These are phyloP conservation scores for Echites panduratus DNA, from an alignment of 257 asterid species.

Conservation along the genomic window DNA sequence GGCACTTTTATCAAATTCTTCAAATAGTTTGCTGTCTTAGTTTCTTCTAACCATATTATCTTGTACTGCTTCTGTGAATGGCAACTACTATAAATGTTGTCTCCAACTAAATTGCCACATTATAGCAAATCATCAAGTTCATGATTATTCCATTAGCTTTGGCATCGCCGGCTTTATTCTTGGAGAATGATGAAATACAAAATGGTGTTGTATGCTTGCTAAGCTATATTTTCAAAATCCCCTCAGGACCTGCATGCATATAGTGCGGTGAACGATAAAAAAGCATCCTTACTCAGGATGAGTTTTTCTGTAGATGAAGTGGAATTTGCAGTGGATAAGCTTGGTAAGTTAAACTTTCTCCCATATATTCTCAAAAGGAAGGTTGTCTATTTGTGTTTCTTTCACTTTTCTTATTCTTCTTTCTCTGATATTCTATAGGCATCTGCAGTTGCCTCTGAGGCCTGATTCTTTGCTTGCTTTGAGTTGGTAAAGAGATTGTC, in stretches of 20 bases:
- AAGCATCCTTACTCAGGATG: constrained; percentile 58
- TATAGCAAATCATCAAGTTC: neutral
- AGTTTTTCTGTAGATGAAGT: constrained; percentile 73
- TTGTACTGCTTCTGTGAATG: neutral
- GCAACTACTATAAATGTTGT: neutral
- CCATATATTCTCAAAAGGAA: neutral
- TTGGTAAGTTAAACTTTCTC: constrained; percentile 52
- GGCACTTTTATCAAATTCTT: neutral
- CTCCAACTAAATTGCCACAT: neutral
- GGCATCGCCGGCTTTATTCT: neutral
- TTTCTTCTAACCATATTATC: neutral
- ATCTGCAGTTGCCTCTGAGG: neutral
- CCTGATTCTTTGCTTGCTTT: neutral
- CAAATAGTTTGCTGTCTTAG: neutral
- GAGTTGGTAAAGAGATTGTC: neutral
- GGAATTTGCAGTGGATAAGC: constrained; percentile 63
- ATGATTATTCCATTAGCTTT: neutral
- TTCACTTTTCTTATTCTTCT: neutral
- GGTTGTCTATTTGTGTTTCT: neutral
- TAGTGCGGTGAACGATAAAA: constrained; percentile 40
- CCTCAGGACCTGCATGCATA: constrained; percentile 62
- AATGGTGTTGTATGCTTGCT: constrained; percentile 5
- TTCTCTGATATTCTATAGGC: neutral
- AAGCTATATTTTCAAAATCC: constrained; percentile 16
- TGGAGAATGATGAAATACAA: neutral